Evolutionary conservation across 2,329 filamentous ascomycete species (phyloP).

Genomic region (Trichoderma sp.): DNA sequence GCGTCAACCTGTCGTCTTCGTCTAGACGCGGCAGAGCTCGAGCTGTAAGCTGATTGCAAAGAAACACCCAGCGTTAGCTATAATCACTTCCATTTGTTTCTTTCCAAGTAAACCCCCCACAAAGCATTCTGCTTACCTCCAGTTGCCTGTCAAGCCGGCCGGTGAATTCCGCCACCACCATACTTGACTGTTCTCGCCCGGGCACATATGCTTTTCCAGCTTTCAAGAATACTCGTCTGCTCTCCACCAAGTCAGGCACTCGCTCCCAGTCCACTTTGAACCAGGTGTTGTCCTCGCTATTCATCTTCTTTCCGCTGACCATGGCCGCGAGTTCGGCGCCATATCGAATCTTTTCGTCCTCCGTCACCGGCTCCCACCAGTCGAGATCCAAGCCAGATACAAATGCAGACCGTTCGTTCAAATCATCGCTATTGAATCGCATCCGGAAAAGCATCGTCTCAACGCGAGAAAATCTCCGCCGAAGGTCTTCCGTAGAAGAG

Average conservation of each 20-base stretch:
- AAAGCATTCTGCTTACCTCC: constrained; percentile 60
- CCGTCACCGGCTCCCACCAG: constrained; percentile 86
- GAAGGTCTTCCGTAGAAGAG: constrained; percentile 85
- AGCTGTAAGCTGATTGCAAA: constrained; percentile 70
- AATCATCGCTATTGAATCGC: constrained; percentile 76
- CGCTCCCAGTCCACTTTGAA: constrained; percentile 97
- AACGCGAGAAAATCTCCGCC: constrained; percentile 80
- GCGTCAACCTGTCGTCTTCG: constrained; percentile 86
- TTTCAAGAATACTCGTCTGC: constrained; percentile 73
- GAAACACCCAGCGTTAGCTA: constrained; percentile 10
- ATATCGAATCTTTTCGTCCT: constrained; percentile 74
- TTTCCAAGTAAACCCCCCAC: no score
- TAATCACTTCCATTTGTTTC: background rate
- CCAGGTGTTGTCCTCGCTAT: constrained; percentile 78
- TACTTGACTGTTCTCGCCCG: constrained; percentile 79
- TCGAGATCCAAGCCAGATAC: constrained; percentile 76
- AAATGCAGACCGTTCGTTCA: constrained; percentile 73
- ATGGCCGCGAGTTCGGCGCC: constrained; percentile 63
- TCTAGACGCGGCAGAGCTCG: constrained; percentile 88
- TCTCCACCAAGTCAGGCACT: constrained; percentile 87
- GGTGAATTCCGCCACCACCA: constrained; percentile 88
- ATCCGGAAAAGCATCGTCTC: constrained; percentile 90
- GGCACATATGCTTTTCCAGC: constrained; percentile 91
- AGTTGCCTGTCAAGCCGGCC: constrained; percentile 77
- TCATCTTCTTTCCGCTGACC: constrained; percentile 43